Conservation (phyloP, 2,329 filamentous ascomycete genomes). For the Pseudocercospora crystallina region DNA sequence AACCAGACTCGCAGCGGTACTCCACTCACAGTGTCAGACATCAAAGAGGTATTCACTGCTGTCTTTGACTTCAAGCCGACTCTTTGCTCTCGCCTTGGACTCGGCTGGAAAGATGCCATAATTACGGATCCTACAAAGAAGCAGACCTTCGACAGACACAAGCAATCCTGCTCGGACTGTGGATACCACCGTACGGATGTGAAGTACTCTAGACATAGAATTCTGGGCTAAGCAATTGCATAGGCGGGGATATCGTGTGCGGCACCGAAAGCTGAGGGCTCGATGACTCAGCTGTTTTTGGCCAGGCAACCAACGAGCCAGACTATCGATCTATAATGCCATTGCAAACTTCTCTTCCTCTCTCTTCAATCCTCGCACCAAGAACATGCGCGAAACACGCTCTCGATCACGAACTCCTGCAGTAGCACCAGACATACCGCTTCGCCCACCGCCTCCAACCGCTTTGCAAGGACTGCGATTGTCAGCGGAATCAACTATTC, state of each 20-base stretch:
- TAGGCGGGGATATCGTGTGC: no score
- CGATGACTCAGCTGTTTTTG: background rate
- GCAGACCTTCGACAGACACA: background rate
- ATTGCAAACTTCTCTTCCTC: no score
- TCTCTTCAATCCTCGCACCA: no score
- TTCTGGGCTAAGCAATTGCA: no score
- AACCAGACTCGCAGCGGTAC: background rate
- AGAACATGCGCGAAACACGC: background rate
- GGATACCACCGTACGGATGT: conserved; percentile 1
- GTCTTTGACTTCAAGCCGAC: conserved; percentile 7
- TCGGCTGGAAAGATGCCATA: conserved; percentile 11
- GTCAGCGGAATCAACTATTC: background rate
- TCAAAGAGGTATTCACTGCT: background rate
- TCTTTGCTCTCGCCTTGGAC: conserved; percentile 5
- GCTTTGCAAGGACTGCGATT: background rate
- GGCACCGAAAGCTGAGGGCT: no score
- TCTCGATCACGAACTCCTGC: background rate
- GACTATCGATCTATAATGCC: no score
- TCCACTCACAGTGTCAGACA: background rate
- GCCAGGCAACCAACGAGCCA: background rate
- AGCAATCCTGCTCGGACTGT: conserved; percentile 4
- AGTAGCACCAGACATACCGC: no score
- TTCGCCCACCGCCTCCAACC: background rate
- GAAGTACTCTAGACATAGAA: background rate
- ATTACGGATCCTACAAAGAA: background rate